Percentiles rank a stretch among this genome's conserved stretches.
phyloP scores from a whole-genome alignment of 1,284 basidiomycete genomes.

The Rhodofomes roseus region DNA sequence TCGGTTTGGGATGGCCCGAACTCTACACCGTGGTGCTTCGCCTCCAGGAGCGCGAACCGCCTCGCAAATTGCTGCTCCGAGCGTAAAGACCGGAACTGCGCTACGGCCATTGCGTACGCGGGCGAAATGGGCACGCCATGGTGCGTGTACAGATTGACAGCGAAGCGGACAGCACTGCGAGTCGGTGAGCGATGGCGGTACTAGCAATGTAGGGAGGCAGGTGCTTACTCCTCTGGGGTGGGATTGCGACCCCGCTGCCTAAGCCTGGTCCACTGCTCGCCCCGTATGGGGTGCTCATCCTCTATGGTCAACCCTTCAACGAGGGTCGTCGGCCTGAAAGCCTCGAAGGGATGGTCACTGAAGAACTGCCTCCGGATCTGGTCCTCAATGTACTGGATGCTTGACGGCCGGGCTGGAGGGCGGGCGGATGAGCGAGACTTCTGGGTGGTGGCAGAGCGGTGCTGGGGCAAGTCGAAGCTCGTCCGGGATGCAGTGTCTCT shows the following conservation, averaged over 20 bases:
- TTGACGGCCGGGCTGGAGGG: conserved; percentile 50
- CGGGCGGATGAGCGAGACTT: conserved; percentile 6
- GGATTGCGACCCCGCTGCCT: conserved; percentile 83
- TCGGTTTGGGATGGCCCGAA: conserved; percentile 65
- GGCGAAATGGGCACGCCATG: conserved; percentile 68
- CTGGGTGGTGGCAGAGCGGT: conserved; percentile 6
- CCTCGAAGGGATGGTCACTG: conserved; percentile 94
- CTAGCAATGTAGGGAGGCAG: not conserved
- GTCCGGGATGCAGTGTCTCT: conserved; percentile 62
- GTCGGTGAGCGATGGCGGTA: conserved; percentile 13
- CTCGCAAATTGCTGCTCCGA: conserved; percentile 81
- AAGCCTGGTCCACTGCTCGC: conserved; percentile 69
- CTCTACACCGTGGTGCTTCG: conserved; percentile 71
- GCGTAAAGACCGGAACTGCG: conserved; percentile 84
- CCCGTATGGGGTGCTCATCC: conserved; percentile 53
- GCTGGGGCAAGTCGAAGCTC: conserved; percentile 44
- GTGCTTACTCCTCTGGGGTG: conserved; percentile 83
- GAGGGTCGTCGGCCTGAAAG: conserved; percentile 77
- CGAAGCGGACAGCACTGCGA: conserved; percentile 75
- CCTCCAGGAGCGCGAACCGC: conserved; percentile 77
- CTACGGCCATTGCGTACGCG: conserved; percentile 80
- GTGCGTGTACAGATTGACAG: conserved; percentile 71
- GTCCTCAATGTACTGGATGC: conserved; percentile 85
- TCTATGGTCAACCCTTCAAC: conserved; percentile 67
- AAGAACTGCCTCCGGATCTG: conserved; percentile 89